A percentile compares a stretch with the other conserved stretches of the same genome.
Evolutionary conservation across 2,329 filamentous ascomycete genomes (phyloP).

Genomic region (Cercospora sesami): DNA sequence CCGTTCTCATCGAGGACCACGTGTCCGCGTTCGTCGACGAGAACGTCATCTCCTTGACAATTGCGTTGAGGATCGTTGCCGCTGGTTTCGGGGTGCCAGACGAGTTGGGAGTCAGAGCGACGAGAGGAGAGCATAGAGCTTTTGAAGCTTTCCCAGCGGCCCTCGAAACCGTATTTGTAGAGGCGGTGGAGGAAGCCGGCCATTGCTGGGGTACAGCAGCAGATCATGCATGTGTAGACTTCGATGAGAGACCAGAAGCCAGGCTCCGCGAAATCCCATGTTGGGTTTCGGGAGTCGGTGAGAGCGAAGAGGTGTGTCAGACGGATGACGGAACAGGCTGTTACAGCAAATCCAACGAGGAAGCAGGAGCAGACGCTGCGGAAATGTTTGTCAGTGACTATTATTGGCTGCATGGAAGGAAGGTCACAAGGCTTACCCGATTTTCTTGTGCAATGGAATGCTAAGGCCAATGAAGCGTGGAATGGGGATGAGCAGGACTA

Average conservation of each 20-base stretch:
- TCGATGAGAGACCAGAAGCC: constrained; percentile 17
- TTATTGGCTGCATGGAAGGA: not conserved
- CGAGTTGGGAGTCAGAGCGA: not conserved
- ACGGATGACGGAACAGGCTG: constrained; percentile 13
- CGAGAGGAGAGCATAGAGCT: constrained; percentile 5
- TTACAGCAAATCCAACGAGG: constrained; percentile 19
- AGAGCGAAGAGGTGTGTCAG: constrained; percentile 10
- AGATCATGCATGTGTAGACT: constrained; percentile 19
- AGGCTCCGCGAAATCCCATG: constrained; percentile 13
- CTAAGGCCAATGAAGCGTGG: constrained; percentile 10
- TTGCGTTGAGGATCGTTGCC: not conserved
- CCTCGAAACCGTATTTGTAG: constrained; percentile 4
- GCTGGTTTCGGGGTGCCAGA: not conserved
- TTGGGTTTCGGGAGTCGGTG: constrained; percentile 4
- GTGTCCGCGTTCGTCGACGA: not conserved
- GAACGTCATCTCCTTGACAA: not conserved
- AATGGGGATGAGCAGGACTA: constrained; percentile 15
- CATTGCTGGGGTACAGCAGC: constrained; percentile 19
- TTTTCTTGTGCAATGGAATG: constrained; percentile 10
- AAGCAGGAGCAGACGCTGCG: constrained; percentile 10
- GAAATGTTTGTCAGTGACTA: not conserved
- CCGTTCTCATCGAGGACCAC: not conserved
- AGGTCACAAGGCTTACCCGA: not conserved
- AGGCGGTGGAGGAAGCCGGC: constrained; percentile 4
- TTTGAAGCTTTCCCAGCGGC: not conserved